Conservation (phyloP, 2,329 filamentous ascomycete genomes). For the Furcasterigmium sp. region DNA sequence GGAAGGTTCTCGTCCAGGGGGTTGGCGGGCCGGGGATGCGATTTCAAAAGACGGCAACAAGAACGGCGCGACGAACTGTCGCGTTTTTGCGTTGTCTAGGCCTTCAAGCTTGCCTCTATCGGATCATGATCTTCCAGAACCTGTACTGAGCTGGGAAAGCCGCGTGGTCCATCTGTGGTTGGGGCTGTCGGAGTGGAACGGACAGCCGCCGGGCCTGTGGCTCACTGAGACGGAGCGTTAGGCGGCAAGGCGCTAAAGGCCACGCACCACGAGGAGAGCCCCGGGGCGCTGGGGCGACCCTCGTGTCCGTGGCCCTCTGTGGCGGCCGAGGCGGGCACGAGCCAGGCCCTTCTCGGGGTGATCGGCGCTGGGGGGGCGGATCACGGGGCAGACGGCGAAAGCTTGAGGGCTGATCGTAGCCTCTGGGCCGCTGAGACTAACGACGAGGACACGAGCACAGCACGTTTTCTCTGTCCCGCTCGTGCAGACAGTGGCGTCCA, state of each 20-base stretch:
- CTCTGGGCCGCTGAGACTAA: not conserved
- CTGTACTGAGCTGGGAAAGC: not conserved
- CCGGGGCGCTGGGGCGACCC: not conserved
- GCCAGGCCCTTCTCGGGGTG: not conserved
- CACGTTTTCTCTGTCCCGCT: slow-evolving; percentile 1
- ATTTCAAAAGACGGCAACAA: no score
- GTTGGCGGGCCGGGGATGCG: not conserved
- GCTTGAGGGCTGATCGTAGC: not conserved
- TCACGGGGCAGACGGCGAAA: not conserved
- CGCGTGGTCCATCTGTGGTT: not conserved
- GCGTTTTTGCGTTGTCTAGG: not conserved
- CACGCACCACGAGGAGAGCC: no score
- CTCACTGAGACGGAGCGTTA: not conserved
- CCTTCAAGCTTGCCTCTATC: not conserved
- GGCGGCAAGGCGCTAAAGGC: no score
- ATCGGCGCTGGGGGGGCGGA: not conserved
- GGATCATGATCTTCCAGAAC: not conserved
- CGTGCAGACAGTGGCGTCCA: not conserved
- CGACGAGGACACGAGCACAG: not conserved
- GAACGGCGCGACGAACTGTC: not conserved
- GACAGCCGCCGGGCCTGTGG: not conserved
- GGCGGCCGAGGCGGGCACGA: not conserved
- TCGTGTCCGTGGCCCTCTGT: no score
- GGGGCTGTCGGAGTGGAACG: not conserved
- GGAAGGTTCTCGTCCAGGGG: not conserved